Evolutionary conservation across 2,329 filamentous ascomycete species (phyloP).

Genomic region (Trichoderma hamatum): DNA sequence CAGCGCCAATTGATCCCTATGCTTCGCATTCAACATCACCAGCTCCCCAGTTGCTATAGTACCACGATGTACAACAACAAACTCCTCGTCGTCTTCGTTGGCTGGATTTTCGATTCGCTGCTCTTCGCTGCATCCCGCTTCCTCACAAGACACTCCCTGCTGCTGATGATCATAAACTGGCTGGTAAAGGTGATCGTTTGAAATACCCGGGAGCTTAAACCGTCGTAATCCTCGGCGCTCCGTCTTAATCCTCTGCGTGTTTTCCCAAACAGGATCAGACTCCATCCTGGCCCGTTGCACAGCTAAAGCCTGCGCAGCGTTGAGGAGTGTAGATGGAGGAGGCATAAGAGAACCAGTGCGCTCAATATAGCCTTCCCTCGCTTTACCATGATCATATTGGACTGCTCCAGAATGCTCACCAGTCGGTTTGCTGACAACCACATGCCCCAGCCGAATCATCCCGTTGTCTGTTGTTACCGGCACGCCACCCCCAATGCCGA

Average conservation of each 20-base stretch:
- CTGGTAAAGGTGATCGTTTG: background rate
- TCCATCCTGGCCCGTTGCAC: background rate
- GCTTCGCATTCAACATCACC: background rate
- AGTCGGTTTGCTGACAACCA: background rate
- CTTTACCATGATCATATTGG: background rate
- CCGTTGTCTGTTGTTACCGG: background rate
- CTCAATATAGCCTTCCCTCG: background rate
- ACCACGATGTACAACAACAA: background rate
- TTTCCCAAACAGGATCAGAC: background rate
- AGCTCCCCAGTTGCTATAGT: constrained; percentile 1
- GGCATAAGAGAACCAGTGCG: background rate
- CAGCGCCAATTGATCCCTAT: background rate
- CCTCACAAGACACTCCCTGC: background rate
- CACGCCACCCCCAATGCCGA: background rate
- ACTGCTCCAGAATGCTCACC: background rate
- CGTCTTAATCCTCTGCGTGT: background rate
- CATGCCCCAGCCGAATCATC: background rate
- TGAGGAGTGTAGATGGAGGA: background rate
- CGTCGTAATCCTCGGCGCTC: background rate
- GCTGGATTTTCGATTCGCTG: background rate
- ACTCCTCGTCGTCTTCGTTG: background rate
- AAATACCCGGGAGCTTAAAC: background rate
- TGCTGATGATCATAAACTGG: background rate
- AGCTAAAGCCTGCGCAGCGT: background rate
- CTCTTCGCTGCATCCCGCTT: background rate